These are phyloP conservation scores for Chrysanthemum lavandulifolium DNA, from an alignment of 129 eudicot species.

Conservation along the genomic window DNA sequence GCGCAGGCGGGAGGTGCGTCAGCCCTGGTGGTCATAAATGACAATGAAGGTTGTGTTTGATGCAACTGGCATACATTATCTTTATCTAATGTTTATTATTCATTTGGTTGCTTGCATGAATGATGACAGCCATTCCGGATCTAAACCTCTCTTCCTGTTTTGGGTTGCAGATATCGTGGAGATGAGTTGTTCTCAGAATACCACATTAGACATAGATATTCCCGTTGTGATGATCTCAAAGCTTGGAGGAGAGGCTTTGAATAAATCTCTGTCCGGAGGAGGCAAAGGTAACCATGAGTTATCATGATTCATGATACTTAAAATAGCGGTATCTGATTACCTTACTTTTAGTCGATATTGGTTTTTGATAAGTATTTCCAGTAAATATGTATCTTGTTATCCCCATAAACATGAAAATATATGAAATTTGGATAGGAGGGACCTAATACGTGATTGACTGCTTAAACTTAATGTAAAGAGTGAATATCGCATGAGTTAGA, in stretches of 20 bases:
- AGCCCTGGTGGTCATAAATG: conserved; percentile 67
- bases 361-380: neutral
- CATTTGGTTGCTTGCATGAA: neutral
- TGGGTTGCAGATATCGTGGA: conserved; percentile 52
- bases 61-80: conserved; percentile 7
- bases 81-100: conserved; percentile 13
- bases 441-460: too few relatives aligned
- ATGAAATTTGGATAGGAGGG: too few relatives aligned
- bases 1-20: conserved; percentile 88
- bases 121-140: neutral
- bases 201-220: conserved; percentile 46
- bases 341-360: too few relatives aligned
- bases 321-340: conserved; percentile 1
- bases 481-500: too few relatives aligned
- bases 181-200: conserved; percentile 59
- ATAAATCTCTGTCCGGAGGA: conserved; percentile 46
- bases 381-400: too few relatives aligned
- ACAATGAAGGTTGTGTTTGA: conserved; percentile 60
- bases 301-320: neutral
- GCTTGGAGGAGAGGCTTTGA: conserved; percentile 59
- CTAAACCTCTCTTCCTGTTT: neutral
- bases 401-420: too few relatives aligned
- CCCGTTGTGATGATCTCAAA: conserved; percentile 64
- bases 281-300: conserved; percentile 42
- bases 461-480: too few relatives aligned